These are phyloP conservation scores for Metarhizium rileyi DNA, from an alignment of 2,329 filamentous ascomycete species.

Conservation along the genomic window DNA sequence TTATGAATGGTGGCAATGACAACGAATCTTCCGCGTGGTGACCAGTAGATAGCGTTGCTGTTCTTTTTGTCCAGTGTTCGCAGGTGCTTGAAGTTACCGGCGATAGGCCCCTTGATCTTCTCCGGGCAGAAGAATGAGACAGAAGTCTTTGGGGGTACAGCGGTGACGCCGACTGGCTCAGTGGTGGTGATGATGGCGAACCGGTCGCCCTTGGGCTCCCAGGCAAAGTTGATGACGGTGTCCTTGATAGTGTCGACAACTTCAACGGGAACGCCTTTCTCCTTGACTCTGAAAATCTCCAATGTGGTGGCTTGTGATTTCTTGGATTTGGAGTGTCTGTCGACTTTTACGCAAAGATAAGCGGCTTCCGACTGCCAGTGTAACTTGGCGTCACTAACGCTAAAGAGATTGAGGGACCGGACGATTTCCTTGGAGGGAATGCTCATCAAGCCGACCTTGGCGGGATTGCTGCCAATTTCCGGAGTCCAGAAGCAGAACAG, in stretches of 20 bases:
- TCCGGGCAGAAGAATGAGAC: constrained; percentile 96
- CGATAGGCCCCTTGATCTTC: constrained; percentile 70
- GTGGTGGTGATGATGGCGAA: constrained; percentile 96
- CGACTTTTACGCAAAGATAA: constrained; percentile 97
- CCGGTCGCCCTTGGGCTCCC: constrained; percentile 95
- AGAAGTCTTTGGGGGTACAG: constrained; percentile 84
- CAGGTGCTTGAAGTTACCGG: constrained; percentile 94
- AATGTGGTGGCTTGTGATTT: constrained; percentile 95
- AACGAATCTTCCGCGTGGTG: constrained; percentile 87
- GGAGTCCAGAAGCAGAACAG: constrained; percentile 98
- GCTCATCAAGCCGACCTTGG: constrained; percentile 93
- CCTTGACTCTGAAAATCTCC: constrained; percentile 93
- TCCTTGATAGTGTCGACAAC: constrained; percentile 97
- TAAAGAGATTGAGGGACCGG: constrained; percentile 93
- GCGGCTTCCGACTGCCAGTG: constrained; percentile 96
- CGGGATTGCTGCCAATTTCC: constrained; percentile 94
- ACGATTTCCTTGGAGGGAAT: constrained; percentile 91
- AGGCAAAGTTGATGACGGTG: constrained; percentile 98
- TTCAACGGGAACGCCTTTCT: constrained; percentile 97
- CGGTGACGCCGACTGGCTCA: constrained; percentile 67
- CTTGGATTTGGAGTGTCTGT: constrained; percentile 97
- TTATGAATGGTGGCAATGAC: constrained; percentile 89
- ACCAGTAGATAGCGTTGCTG: constrained; percentile 99
- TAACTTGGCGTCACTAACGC: constrained; percentile 92
- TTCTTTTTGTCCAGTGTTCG: constrained; percentile 98